Conservation (phyloP, 257 asterid species). For the Ophiorrhiza pumila region DNA sequence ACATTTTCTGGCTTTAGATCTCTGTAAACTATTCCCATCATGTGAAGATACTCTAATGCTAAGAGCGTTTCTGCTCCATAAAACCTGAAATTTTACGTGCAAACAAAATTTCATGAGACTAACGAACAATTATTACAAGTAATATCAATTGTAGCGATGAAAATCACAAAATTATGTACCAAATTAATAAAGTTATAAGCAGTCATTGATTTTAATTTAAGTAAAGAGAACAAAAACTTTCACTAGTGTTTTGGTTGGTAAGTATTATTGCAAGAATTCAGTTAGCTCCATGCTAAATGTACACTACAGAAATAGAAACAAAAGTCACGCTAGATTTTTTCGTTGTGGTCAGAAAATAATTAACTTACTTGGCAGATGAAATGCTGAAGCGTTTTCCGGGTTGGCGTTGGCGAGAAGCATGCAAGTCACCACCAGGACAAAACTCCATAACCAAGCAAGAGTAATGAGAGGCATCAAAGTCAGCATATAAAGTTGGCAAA, state of each 20-base stretch:
- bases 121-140: no score
- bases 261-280: no score
- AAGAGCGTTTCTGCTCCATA: conserved; percentile 41
- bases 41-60: conserved; percentile 48
- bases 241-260: no score
- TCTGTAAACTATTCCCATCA: conserved; percentile 50
- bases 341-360: not conserved
- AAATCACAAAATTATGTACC: no score
- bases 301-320: no score
- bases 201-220: no score
- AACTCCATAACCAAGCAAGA: conserved; percentile 49
- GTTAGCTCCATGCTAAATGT: no score
- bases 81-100: conserved; percentile 29
- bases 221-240: no score
- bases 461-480: conserved; percentile 44
- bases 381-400: conserved; percentile 34
- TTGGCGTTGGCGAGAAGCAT: conserved; percentile 44
- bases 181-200: no score
- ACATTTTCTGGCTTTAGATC: conserved; percentile 54
- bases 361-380: conserved; percentile 40
- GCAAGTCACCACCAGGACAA: conserved; percentile 47
- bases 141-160: no score
- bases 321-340: not conserved
- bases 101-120: no score
- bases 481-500: conserved; percentile 40